Evolutionary conservation across 2,329 filamentous ascomycete species (phyloP).

Genomic region (Alternaria rosae): DNA sequence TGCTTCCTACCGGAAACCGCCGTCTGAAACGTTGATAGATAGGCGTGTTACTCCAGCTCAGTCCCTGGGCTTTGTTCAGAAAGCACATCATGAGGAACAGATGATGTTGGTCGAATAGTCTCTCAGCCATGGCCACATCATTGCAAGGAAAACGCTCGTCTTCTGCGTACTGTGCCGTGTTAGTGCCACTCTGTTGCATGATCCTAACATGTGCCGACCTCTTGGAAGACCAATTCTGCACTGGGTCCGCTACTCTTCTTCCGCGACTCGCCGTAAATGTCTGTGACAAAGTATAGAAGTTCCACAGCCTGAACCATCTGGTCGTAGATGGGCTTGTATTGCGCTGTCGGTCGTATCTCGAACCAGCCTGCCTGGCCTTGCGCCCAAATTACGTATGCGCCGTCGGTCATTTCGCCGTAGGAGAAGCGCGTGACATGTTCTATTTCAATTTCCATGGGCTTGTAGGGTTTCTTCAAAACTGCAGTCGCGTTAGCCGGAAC

Average conservation of each 20-base stretch:
- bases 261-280: conserved; percentile 60
- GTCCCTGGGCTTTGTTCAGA: conserved; percentile 53
- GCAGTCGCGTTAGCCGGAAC: conserved; percentile 16
- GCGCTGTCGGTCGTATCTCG: conserved; percentile 66
- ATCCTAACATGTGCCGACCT: conserved; percentile 32
- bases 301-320: conserved; percentile 69
- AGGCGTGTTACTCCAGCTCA: conserved; percentile 54
- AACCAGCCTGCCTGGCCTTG: conserved; percentile 72
- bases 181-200: neutral
- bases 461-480: conserved; percentile 46
- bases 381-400: conserved; percentile 70
- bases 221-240: conserved; percentile 51
- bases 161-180: conserved; percentile 45
- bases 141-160: conserved; percentile 38
- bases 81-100: conserved; percentile 57
- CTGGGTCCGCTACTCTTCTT: conserved; percentile 50
- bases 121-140: conserved; percentile 32
- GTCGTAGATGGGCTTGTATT: conserved; percentile 65
- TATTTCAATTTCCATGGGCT: conserved; percentile 60
- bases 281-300: conserved; percentile 69
- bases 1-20: conserved; percentile 44
- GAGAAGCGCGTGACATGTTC: conserved; percentile 57
- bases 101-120: conserved; percentile 46
- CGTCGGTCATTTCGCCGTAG: conserved; percentile 63
- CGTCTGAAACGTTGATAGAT: conserved; percentile 52